Evolutionary conservation across 805 yeast genomes (phyloP).

Genomic region (Metschnikowia peoriensis): DNA sequence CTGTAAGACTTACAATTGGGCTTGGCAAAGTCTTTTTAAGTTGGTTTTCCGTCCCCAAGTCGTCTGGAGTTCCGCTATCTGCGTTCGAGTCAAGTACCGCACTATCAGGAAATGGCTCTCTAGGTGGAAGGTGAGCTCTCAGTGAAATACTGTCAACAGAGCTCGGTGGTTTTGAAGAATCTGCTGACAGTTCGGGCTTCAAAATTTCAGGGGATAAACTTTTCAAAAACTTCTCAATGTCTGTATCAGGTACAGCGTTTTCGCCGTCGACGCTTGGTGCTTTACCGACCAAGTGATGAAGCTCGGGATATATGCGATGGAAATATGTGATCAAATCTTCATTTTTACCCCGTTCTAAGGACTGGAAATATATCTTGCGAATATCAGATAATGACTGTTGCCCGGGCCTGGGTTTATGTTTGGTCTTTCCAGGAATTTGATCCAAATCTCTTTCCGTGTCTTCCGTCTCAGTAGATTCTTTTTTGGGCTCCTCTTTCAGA

Average conservation of each 20-base stretch:
- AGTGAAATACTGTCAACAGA: not conserved
- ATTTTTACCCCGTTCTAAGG: constrained; percentile 2
- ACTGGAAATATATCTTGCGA: constrained; percentile 3
- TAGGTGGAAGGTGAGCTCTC: too few species aligned
- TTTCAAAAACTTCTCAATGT: not conserved
- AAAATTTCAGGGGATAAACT: too few species aligned
- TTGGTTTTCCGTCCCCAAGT: too few species aligned
- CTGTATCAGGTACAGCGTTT: not conserved
- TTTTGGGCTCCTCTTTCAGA: not conserved
- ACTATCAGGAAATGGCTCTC: too few species aligned
- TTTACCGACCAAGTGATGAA: constrained; percentile 7
- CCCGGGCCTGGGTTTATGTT: not conserved
- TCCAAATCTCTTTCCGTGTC: not conserved
- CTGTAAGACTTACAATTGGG: too few species aligned
- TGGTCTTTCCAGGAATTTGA: not conserved
- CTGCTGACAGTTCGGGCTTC: not conserved
- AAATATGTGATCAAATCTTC: constrained; percentile 10
- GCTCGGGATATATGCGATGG: constrained; percentile 11
- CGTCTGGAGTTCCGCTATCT: too few species aligned
- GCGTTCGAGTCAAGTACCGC: too few species aligned
- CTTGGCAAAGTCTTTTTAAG: not conserved
- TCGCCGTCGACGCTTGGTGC: not conserved
- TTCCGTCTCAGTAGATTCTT: not conserved
- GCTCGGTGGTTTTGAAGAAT: not conserved
- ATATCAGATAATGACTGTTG: constrained; percentile 2